Conservation (phyloP, 164 flowering plant species). For the Kingdonia uniflora region DNA sequence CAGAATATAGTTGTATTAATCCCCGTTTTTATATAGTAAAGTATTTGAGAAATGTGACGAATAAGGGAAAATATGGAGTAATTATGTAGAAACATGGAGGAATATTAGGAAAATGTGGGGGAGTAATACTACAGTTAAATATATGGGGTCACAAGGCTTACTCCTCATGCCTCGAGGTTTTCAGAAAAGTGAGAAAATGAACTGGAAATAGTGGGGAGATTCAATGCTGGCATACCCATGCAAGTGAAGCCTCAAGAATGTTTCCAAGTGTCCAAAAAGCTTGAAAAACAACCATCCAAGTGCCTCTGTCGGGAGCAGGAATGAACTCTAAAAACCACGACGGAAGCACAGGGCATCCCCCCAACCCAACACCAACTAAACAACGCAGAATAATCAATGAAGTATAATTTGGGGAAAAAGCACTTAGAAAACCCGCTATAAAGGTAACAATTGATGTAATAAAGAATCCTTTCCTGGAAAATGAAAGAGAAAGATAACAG, state of each 20-base stretch:
- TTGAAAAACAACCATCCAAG: too few species aligned
- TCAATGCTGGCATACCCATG: conserved; percentile 48
- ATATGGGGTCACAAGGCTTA: too few species aligned
- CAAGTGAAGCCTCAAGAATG: conserved; percentile 64
- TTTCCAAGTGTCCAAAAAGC: conserved; percentile 81
- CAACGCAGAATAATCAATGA: conserved; percentile 55
- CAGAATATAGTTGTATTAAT: too few species aligned
- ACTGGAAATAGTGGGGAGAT: neutral
- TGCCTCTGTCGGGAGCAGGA: conserved; percentile 82
- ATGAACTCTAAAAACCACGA: conserved; percentile 84
- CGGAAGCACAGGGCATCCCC: conserved; percentile 80
- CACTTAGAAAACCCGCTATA: conserved; percentile 60
- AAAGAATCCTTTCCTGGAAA: conserved; percentile 65
- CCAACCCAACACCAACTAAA: conserved; percentile 77
- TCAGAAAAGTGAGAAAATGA: conserved; percentile 7
- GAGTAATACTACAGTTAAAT: too few species aligned
- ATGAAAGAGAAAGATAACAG: too few species aligned
- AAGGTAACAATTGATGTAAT: conserved; percentile 54
- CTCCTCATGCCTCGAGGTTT: too few species aligned
- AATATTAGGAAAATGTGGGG: too few species aligned
- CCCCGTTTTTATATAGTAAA: too few species aligned
- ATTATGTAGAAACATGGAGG: too few species aligned
- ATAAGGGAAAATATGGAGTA: too few species aligned
- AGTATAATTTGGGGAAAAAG: too few species aligned
- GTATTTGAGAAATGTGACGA: too few species aligned